Evolutionary conservation across 2,329 filamentous ascomycete genomes (phyloP), one percentile per base, ranked within the genome.

Genomic region (Sphaerulina populicola): DNA sequence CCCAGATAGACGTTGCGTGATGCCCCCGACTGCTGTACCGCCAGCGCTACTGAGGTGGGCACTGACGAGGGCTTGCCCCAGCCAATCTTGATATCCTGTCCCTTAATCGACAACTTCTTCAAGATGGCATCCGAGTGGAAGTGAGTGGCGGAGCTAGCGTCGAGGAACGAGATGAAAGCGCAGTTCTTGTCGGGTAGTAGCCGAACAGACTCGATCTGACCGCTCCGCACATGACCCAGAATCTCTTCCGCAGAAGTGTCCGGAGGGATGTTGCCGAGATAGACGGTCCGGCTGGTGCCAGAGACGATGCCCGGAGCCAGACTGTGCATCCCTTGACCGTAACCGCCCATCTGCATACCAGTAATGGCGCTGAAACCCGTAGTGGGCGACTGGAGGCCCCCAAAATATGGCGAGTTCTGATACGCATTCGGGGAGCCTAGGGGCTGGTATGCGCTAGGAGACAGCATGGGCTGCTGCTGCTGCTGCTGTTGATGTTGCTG

Each of bases 51-150:
- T 2, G 93, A 97, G 2, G 91, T 97, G 3, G 93, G 93, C 0
- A 98, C 93, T 71, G 95, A 91, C 3, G 93, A 97, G 30, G 93
- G 91, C 74, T 98, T 98, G 57, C 93, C 93, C 93, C 93, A 98
- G 57, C 93, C 93, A 64, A 98, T 90, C 77, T 98, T 98, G 76
- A 98, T 96, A 69, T 98, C 93, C 75, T 97, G 93, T 23, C 91
- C 91, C 72, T 94, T 90, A 75, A 98, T 94, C 64, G 90, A 90
- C 68, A 98, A 81, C 78, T 97, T 98, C 78, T 98, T 98, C 79
- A 98, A 80, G 72, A 98, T 98, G 61, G 93, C 93, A 77, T 98
- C 93, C 15, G 93, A 98, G 76, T 98, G 93, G 74, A 98, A 98
- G 69, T 98, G 93, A 18, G 91, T 97, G 51, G 93, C 93, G 29